phyloP scores from a whole-genome alignment of 495 filamentous ascomycete species.

The Penicillium atrosanguineum region DNA sequence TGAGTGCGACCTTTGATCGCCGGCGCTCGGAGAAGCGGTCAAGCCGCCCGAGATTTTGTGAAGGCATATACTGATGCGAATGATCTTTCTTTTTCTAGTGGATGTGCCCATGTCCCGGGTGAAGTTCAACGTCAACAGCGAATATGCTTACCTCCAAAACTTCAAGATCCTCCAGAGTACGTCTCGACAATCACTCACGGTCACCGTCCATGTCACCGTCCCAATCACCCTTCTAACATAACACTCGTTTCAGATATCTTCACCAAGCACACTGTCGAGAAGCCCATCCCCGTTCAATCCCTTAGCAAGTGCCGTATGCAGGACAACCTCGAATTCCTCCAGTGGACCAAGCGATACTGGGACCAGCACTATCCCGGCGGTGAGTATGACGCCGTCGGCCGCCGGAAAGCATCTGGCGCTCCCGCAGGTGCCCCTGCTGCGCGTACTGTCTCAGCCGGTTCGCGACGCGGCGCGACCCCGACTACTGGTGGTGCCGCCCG shows the following conservation, averaged over 20 bases:
- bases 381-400: constrained; percentile 85
- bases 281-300: constrained; percentile 79
- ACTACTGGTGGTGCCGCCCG: constrained; percentile 57
- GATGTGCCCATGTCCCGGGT: constrained; percentile 95
- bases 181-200: constrained; percentile 27
- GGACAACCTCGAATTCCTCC: constrained; percentile 98
- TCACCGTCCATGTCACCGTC: constrained; percentile 2
- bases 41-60: neutral
- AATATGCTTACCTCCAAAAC: constrained; percentile 97
- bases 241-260: constrained; percentile 63
- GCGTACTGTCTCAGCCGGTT: constrained; percentile 24
- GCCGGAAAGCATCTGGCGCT: constrained; percentile 76
- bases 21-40: neutral
- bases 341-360: constrained; percentile 96
- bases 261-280: constrained; percentile 79
- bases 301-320: constrained; percentile 99
- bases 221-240: constrained; percentile 2
- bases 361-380: constrained; percentile 96
- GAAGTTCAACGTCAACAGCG: constrained; percentile 95
- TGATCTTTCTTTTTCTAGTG: constrained; percentile 42
- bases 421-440: constrained; percentile 43
- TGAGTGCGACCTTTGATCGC: constrained; percentile 36
- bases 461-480: constrained; percentile 68
- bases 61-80: constrained; percentile 17
- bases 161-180: constrained; percentile 95